phyloP scores from a whole-genome alignment of 495 filamentous ascomycete genomes.

The Venustampulla echinocandica region DNA sequence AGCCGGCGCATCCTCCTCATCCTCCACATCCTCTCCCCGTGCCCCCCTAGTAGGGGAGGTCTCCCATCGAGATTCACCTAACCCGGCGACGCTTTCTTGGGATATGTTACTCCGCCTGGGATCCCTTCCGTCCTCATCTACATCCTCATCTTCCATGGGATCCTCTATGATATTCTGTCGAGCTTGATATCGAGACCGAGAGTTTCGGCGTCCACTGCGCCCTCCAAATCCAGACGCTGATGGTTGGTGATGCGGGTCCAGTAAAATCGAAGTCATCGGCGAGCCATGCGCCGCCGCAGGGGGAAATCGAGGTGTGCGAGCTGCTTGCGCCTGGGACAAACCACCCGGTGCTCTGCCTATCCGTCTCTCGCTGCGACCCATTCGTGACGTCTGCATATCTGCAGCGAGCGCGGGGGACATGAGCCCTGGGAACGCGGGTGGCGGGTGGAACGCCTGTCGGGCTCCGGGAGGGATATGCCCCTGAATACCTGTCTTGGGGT shows the following conservation, averaged over 20 bases:
- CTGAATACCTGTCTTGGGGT: slow-evolving; percentile 46
- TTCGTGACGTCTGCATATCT: slow-evolving; percentile 43
- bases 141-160: slow-evolving; percentile 33
- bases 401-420: slow-evolving; percentile 52
- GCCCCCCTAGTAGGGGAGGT: slow-evolving; percentile 21
- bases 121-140: not conserved
- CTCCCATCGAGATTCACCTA: slow-evolving; percentile 38
- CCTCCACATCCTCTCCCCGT: slow-evolving; percentile 33
- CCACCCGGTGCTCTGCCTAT: slow-evolving; percentile 14
- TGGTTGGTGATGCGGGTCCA: slow-evolving; percentile 84
- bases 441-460: slow-evolving; percentile 66
- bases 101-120: slow-evolving; percentile 11
- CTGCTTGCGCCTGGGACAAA: slow-evolving; percentile 2
- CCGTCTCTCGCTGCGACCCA: slow-evolving; percentile 35
- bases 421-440: slow-evolving; percentile 65
- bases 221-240: slow-evolving; percentile 37
- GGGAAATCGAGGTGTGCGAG: slow-evolving; percentile 21
- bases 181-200: slow-evolving; percentile 33
- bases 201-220: slow-evolving; percentile 36
- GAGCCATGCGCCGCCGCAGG: slow-evolving; percentile 31
- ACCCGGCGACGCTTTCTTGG: slow-evolving; percentile 21
- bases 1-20: slow-evolving; percentile 38
- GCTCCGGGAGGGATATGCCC: slow-evolving; percentile 37
- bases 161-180: slow-evolving; percentile 40
- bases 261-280: slow-evolving; percentile 63